Base-by-base conservation (phyloP, 169 alveolate genomes). In the Cystoisospora suis region DNA sequence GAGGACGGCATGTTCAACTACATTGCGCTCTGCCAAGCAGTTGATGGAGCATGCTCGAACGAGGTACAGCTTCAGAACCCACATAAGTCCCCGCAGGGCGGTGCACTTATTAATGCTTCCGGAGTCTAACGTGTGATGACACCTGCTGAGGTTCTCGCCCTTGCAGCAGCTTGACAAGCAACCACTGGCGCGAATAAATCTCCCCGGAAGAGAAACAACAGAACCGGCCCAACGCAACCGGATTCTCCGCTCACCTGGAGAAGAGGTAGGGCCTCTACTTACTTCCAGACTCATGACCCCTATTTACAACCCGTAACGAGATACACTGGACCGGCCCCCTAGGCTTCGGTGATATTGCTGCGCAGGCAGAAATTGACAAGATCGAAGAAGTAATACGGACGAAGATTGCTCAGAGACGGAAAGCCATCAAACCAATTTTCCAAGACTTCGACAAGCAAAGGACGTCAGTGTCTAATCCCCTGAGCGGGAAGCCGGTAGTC, bases 371-470 rank as follows among this genome's bases (percentile, higher is more conserved):
- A n/a, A 77, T 77, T 5, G 69, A 77, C 44, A 29, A 20, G 3
- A 1, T 77, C 3, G 87, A 77, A 29, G 34, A 27, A 42, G 87
- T 45, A 4, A 46, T 77, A n/a, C 59, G 87, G 32, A 77, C 49
- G 12, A 77, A 44, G 17, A n/a, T 77, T 40, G 59, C 59, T 20
- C 56, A 77, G 87, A 77, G 34, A 12, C 87, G 87, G 23, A 77
- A 77, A n/a, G 87, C 87, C 3, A 45, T 96, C 34, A 94, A 95
- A 79, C 96, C 96, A 1, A 87, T 83, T n/a, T 96, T 96, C 93
- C 93, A 96, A 83, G 96, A 96, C 89, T 96, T 96, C 81, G 98
- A 96, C 90, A 94, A 61, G 46, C 94, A 96, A 23, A 90, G 92
- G 59, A 72, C 83, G 83, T 72, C 3, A 72, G 58, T 5, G 34